phyloP scores from a whole-genome alignment of 768 basidiomycete species.

The Stropharia rugosoannulata region DNA sequence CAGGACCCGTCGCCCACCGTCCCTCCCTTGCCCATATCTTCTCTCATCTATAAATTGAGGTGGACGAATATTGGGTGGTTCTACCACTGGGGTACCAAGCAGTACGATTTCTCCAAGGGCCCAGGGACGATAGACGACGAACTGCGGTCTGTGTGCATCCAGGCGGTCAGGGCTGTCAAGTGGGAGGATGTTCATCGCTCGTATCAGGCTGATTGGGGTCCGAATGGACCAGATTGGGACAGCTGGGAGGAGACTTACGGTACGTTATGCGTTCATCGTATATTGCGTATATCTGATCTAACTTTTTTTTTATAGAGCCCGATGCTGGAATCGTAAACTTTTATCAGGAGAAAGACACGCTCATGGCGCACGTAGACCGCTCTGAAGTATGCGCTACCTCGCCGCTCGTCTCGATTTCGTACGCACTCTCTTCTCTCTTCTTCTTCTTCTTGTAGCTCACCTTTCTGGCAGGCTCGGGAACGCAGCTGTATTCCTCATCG shows the following conservation, averaged over 20 bases:
- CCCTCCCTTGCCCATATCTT: conserved; percentile 44
- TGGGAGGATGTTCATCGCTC: conserved; percentile 68
- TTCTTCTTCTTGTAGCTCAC: not conserved
- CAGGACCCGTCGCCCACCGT: conserved; percentile 65
- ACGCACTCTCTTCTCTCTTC: conserved; percentile 24
- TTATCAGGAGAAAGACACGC: conserved; percentile 86
- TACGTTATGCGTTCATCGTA: conserved; percentile 24
- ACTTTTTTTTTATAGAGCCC: conserved; percentile 54
- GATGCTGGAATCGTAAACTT: conserved; percentile 98
- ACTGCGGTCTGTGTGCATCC: conserved; percentile 58
- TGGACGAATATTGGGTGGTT: conserved; percentile 98
- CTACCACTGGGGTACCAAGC: conserved; percentile 97
- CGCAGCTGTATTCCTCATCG: conserved; percentile 87
- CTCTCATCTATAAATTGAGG: conserved; percentile 73
- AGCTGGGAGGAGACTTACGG: conserved; percentile 81
- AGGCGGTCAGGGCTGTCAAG: conserved; percentile 59
- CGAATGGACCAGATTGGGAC: conserved; percentile 60
- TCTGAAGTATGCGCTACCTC: conserved; percentile 92
- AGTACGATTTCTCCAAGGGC: conserved; percentile 83
- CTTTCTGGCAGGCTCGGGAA: conserved; percentile 69
- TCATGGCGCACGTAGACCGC: conserved; percentile 98
- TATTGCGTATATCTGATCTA: not conserved
- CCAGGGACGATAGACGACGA: conserved; percentile 60
- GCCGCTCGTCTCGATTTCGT: conserved; percentile 95
- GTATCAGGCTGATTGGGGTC: conserved; percentile 47